Conservation (phyloP, 1,284 basidiomycete genomes). For the Ganoderma boninense region DNA sequence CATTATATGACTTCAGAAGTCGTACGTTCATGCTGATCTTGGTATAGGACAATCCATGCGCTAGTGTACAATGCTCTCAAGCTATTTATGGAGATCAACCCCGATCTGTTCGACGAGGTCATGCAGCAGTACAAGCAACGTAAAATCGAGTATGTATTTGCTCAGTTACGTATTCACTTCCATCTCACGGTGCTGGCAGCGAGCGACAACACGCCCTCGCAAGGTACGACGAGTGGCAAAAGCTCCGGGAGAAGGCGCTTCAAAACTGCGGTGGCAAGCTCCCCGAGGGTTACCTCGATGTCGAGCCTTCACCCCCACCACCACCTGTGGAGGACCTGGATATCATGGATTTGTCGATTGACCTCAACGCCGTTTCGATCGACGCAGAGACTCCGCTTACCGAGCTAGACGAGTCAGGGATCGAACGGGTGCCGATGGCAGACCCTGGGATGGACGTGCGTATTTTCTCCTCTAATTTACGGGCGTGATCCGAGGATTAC, state of each 20-base stretch:
- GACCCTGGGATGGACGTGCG: conserved; percentile 88
- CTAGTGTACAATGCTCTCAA: conserved; percentile 99
- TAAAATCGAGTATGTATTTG: conserved; percentile 75
- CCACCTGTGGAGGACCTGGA: conserved; percentile 86
- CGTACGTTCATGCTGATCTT: conserved; percentile 6
- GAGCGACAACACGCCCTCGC: conserved; percentile 85
- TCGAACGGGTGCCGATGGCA: conserved; percentile 89
- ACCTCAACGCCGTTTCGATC: conserved; percentile 85
- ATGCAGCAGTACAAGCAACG: conserved; percentile 95
- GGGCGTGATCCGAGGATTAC: conserved; percentile 33
- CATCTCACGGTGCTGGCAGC: conserved; percentile 48
- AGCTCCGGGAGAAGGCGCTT: conserved; percentile 77
- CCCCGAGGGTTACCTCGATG: conserved; percentile 70
- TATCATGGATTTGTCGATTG: conserved; percentile 87
- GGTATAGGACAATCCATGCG: conserved; percentile 92
- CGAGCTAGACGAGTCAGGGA: conserved; percentile 83
- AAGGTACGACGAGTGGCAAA: conserved; percentile 88
- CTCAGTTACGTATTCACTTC: conserved; percentile 22
- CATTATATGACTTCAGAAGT: background rate
- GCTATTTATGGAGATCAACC: conserved; percentile 99
- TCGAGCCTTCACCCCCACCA: conserved; percentile 76
- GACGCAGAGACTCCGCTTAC: conserved; percentile 71
- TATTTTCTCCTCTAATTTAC: conserved; percentile 40
- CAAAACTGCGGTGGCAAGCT: conserved; percentile 74
- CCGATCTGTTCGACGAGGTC: conserved; percentile 93